Evolutionary conservation across 2,329 filamentous ascomycete species (phyloP).

Genomic region (Metarhizium sp.): DNA sequence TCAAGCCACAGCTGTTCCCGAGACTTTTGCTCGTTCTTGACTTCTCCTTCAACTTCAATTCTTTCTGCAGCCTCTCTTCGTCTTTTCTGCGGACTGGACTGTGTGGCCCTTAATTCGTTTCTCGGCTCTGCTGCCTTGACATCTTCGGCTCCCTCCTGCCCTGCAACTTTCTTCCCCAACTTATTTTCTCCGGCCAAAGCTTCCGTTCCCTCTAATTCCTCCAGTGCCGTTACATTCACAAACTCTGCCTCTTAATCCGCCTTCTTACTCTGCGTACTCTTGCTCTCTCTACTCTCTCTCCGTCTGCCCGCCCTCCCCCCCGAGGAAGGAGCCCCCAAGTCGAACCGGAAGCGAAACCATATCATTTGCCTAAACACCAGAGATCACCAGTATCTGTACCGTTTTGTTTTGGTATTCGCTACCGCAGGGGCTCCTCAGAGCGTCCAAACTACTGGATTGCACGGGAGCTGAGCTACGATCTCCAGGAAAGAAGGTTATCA

Average conservation of each 20-base stretch:
- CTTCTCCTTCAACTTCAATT: not conserved
- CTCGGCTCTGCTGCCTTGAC: not conserved
- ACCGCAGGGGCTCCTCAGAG: not conserved
- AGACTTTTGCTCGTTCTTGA: not conserved
- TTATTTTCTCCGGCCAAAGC: not conserved
- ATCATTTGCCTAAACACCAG: not conserved
- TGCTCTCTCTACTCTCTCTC: not conserved
- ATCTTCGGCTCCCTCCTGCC: not conserved
- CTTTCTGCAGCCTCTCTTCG: not conserved
- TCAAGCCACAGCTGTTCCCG: not conserved
- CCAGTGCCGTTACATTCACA: not conserved
- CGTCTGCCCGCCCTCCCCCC: not conserved
- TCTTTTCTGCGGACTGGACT: not conserved
- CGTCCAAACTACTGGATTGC: not conserved
- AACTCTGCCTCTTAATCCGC: not conserved
- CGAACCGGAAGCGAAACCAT: not conserved
- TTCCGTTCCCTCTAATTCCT: not conserved
- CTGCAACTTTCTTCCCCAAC: not conserved
- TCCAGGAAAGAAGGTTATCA: not conserved
- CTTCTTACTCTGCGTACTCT: not conserved
- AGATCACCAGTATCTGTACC: not conserved
- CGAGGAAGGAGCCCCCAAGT: not conserved
- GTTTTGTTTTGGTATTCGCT: constrained; percentile 7
- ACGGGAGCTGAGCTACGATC: not conserved
- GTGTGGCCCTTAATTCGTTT: not conserved